Conservation (phyloP, 768 basidiomycete genomes). For the Coprinopsis marcescibilis region DNA sequence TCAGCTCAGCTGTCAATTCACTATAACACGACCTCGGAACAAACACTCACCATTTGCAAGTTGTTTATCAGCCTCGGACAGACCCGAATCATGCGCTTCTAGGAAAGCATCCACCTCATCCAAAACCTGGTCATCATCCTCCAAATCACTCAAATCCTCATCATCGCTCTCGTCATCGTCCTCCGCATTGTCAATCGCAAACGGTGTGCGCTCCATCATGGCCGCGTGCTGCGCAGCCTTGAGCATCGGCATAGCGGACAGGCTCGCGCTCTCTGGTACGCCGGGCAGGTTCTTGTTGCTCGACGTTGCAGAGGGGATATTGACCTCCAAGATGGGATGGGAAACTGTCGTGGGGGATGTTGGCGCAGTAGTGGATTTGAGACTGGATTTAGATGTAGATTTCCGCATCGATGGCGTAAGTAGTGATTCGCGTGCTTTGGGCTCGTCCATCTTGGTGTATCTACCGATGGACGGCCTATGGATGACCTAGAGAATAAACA, state of each 20-base stretch:
- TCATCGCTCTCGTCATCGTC: slow-evolving; percentile 76
- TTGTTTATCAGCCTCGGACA: slow-evolving; percentile 74
- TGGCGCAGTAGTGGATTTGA: slow-evolving; percentile 18
- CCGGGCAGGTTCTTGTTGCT: slow-evolving; percentile 21
- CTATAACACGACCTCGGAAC: not conserved
- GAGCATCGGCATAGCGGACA: slow-evolving; percentile 60
- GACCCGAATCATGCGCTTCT: slow-evolving; percentile 85
- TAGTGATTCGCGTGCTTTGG: slow-evolving; percentile 82
- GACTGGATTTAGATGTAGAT: slow-evolving; percentile 50
- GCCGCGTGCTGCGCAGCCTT: slow-evolving; percentile 78
- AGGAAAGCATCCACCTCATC: slow-evolving; percentile 66
- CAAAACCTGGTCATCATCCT: slow-evolving; percentile 61
- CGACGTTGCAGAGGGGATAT: slow-evolving; percentile 30
- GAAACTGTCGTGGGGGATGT: slow-evolving; percentile 11
- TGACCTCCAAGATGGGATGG: slow-evolving; percentile 43
- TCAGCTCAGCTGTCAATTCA: not conserved
- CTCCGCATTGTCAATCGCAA: slow-evolving; percentile 94
- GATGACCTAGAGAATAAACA: slow-evolving; percentile 39
- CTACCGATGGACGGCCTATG: slow-evolving; percentile 84
- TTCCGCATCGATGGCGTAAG: slow-evolving; percentile 66
- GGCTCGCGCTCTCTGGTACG: slow-evolving; percentile 33
- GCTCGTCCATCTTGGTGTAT: slow-evolving; percentile 78
- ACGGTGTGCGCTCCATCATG: slow-evolving; percentile 87
- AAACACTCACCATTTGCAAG: slow-evolving; percentile 61
- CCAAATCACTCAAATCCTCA: slow-evolving; percentile 57